Base-by-base conservation (phyloP, 1,139 yeast genomes). In the Geotrichum siamense region DNA sequence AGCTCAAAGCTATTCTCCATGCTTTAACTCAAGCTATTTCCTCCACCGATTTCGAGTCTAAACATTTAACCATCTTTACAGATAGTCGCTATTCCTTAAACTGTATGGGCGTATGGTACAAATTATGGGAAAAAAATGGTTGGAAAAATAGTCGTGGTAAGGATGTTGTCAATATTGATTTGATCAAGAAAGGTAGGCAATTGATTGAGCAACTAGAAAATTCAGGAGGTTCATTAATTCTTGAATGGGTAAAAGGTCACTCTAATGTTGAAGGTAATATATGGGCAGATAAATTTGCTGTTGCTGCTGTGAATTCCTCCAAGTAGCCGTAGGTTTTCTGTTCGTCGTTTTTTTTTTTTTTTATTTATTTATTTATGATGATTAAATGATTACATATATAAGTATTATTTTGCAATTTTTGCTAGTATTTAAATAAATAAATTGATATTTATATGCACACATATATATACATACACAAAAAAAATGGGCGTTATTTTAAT, bases 251-350 rank as follows among this genome's bases (percentile, higher is more conserved):
- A 3, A 68, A 66, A 43, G 96, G 93, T 1, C 96, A 89, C 60
- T 61, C 67, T 15, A 91, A 87, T 0, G 60, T 67, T 37, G 59
- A 56, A 15, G 96, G 96, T 0, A 87, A 87, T 57, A 87, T 80
- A 51, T 67, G 60, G 56, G 96, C 96, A 0, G 96, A 89, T 59
- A 54, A 59, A 36, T 65, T 87, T 43, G 96, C 96, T 2, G 79
- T 75, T 48, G 19, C 34, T 16, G 19, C 34, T 4, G 20, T 16
- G n/a, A n/a, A n/a, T n/a, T n/a, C n/a, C n/a, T n/a, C n/a, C n/a
- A n/a, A n/a, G n/a, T n/a, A n/a, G n/a, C n/a, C n/a, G n/a, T n/a
- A n/a, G n/a, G n/a, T n/a, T n/a, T n/a, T n/a, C n/a, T n/a, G n/a
- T n/a, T n/a, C n/a, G n/a, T n/a, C n/a, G n/a, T n/a, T n/a, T n/a